These are phyloP conservation scores for Aureoboletus auriporus DNA, from an alignment of 768 basidiomycete species.

Conservation along the genomic window DNA sequence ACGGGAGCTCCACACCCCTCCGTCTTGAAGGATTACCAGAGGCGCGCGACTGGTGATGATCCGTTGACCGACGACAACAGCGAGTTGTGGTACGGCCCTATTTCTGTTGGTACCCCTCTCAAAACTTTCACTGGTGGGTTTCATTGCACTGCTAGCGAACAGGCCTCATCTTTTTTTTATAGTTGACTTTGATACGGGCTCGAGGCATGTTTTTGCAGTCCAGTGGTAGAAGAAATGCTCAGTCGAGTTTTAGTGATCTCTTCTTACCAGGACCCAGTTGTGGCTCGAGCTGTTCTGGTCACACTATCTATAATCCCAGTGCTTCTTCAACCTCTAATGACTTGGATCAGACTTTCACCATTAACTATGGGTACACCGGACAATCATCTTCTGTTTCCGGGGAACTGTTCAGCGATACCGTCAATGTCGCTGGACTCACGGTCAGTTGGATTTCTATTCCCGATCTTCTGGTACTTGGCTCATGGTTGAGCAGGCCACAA, in stretches of 20 bases:
- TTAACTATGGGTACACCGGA: too few species aligned
- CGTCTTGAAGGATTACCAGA: neutral
- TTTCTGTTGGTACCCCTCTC: conserved; percentile 3
- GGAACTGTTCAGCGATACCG: too few species aligned
- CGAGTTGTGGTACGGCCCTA: conserved; percentile 4
- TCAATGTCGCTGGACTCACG: too few species aligned
- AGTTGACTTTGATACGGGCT: conserved; percentile 30
- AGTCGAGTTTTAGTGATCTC: neutral
- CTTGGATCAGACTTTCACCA: too few species aligned
- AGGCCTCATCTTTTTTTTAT: neutral
- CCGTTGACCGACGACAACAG: neutral
- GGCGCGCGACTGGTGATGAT: neutral
- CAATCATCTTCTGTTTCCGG: too few species aligned
- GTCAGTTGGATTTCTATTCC: too few species aligned
- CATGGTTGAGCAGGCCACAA: conserved; percentile 2
- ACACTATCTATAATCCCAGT: too few species aligned
- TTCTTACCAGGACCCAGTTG: too few species aligned
- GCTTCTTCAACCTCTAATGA: too few species aligned
- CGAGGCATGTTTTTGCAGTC: conserved; percentile 6
- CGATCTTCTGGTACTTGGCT: neutral
- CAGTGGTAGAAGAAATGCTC: too few species aligned
- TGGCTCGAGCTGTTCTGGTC: too few species aligned
- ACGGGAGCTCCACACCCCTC: neutral
- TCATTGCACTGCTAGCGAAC: too few species aligned
- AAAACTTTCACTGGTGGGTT: conserved; percentile 6